Conservation (phyloP, 2,329 filamentous ascomycete genomes). For the Penicillium glabrum region DNA sequence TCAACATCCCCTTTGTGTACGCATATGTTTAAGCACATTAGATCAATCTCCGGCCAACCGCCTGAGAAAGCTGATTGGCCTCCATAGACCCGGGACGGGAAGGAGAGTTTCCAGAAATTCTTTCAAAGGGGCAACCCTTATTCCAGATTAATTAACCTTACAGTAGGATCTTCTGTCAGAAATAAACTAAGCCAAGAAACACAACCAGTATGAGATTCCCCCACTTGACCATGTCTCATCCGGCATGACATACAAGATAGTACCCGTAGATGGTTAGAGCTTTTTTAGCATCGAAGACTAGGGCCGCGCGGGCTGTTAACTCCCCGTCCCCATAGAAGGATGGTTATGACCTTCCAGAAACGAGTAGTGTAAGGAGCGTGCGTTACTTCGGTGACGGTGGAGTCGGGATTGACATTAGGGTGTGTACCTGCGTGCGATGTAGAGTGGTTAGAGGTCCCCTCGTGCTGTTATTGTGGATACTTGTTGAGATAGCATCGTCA, state of each 20-base stretch:
- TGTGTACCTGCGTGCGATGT: not conserved
- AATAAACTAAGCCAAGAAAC: not conserved
- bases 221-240: not conserved
- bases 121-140: not conserved
- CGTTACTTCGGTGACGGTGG: constrained; percentile 2
- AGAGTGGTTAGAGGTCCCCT: not conserved
- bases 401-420: not conserved
- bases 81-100: not conserved
- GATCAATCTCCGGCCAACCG: not conserved
- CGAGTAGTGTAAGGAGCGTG: not conserved
- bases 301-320: not conserved
- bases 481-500: not conserved
- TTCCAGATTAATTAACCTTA: not conserved
- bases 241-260: not conserved
- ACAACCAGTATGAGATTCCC: not conserved
- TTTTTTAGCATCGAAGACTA: not conserved
- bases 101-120: not conserved
- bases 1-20: not conserved
- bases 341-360: constrained; percentile 3
- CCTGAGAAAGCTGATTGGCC: not conserved
- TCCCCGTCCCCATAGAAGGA: constrained; percentile 1
- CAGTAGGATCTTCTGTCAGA: not conserved
- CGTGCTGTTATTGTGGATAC: not conserved
- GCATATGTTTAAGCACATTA: not conserved
- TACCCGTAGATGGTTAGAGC: not conserved